These are phyloP conservation scores for Talaromyces trachyspermus DNA, from an alignment of 495 filamentous ascomycete genomes.

Conservation along the genomic window DNA sequence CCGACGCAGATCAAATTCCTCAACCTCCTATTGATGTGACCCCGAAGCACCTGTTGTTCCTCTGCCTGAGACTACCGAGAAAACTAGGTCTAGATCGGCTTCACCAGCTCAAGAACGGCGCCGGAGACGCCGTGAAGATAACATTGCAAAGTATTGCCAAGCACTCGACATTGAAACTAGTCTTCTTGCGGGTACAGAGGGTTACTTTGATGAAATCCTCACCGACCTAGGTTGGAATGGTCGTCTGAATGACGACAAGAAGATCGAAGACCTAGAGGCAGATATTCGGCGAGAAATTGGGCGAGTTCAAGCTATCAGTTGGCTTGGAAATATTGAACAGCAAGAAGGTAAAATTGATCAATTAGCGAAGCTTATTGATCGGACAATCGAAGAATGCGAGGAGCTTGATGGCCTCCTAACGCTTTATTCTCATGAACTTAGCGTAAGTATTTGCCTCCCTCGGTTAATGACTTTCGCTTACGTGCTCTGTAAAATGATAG, in stretches of 20 bases:
- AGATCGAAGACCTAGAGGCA: conserved; percentile 73
- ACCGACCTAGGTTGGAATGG: conserved; percentile 89
- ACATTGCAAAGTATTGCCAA: conserved; percentile 72
- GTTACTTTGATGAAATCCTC: conserved; percentile 70
- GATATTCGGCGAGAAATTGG: conserved; percentile 83
- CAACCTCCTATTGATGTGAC: conserved; percentile 24
- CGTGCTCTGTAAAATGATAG: conserved; percentile 43
- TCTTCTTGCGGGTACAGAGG: conserved; percentile 59
- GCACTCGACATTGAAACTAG: conserved; percentile 65
- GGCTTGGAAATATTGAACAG: conserved; percentile 80
- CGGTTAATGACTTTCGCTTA: not conserved
- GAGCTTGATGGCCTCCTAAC: conserved; percentile 90
- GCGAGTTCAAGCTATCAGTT: conserved; percentile 84
- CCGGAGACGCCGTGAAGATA: conserved; percentile 59
- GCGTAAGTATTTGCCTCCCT: conserved; percentile 48
- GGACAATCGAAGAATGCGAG: conserved; percentile 86
- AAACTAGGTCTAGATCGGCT: conserved; percentile 21
- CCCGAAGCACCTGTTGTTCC: conserved; percentile 27
- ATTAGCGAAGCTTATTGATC: conserved; percentile 77
- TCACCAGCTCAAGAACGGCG: conserved; percentile 40
- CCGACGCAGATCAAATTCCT: conserved; percentile 15
- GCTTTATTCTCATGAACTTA: conserved; percentile 87
- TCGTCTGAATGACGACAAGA: conserved; percentile 58
- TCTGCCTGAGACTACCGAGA: conserved; percentile 15
- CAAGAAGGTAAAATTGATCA: conserved; percentile 81